Evolutionary conservation across 176 grass and related monocot species (phyloP), one percentile per base, ranked within the genome.

Genomic region (Oryza glumipatula): DNA sequence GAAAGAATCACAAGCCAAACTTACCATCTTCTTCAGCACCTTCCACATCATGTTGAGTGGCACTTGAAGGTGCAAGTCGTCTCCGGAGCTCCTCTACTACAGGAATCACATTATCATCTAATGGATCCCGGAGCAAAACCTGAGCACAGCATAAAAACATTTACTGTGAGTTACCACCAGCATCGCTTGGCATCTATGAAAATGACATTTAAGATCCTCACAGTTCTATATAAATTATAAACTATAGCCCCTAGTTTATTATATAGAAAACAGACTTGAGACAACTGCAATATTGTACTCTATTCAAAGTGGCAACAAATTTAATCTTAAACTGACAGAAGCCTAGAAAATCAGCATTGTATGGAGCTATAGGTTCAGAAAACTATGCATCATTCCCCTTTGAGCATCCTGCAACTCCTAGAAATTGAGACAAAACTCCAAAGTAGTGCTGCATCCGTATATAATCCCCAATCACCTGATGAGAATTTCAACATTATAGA

Each of bases 101-200:
- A 11, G 95, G 95, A 66, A 90, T 89, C 13, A 98, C 95, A 93
- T 88, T 92, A 21, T 93, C 93, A 64, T 95, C 93, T 28, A 52
- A 87, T 74, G 95, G 95, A 70, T 98, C 93, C 74, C 95, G 95
- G 75, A 98, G 91, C 82, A 98, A 86, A 72, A 98, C 91, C 95
- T 98, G 78, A 72, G 22, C 76, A 65, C 46, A 76, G 12, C 7
- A 9, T 71, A 73, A 78, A 74, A 44, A 19, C 7, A 65, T 12
- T 9, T 70, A 64, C 32, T 23, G 12, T 90, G 69, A 88, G 14
- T 73, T 33, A 65, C 26, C 83, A 74, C 15, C 72, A 17, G 17
- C 13, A 22, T 26, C 44, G 9, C 38, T 17, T 65, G 51, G 65
- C 23, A 84, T 6, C 24, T 58, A 79, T 51, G 67, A 76, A 88